Conservation (phyloP, 495 filamentous ascomycete species). For the Daldinia bambusicola region DNA sequence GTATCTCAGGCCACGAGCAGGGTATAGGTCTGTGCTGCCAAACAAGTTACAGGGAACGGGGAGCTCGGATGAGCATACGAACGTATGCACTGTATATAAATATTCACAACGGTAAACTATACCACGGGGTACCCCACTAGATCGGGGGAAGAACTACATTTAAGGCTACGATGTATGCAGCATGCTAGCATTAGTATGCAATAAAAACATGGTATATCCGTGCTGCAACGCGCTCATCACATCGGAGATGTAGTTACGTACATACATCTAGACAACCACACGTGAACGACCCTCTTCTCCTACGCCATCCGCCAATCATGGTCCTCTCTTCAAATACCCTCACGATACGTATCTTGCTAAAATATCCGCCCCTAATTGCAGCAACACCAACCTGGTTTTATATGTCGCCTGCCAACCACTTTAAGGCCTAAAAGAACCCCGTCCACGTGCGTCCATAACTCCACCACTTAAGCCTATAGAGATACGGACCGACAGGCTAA, state of each 20-base stretch:
- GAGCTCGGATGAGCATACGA: background rate
- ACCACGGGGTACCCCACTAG: background rate
- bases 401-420: background rate
- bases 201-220: background rate
- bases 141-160: conserved; percentile 4
- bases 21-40: conserved; percentile 2
- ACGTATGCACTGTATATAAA: background rate
- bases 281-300: background rate
- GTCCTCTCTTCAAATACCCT: background rate
- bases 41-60: background rate
- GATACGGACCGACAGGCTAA: background rate
- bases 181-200: background rate
- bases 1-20: background rate
- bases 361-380: background rate
- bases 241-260: background rate
- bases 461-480: conserved; percentile 5
- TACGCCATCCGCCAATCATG: background rate
- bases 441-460: conserved; percentile 1
- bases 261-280: background rate
- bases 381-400: background rate
- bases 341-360: background rate
- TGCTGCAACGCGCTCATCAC: background rate
- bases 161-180: conserved; percentile 3
- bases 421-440: background rate
- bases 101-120: background rate